Percentiles rank a stretch among this genome's conserved stretches.
Evolutionary conservation across 2,329 filamentous ascomycete genomes (phyloP).

Genomic region (Trichoderma sp.): DNA sequence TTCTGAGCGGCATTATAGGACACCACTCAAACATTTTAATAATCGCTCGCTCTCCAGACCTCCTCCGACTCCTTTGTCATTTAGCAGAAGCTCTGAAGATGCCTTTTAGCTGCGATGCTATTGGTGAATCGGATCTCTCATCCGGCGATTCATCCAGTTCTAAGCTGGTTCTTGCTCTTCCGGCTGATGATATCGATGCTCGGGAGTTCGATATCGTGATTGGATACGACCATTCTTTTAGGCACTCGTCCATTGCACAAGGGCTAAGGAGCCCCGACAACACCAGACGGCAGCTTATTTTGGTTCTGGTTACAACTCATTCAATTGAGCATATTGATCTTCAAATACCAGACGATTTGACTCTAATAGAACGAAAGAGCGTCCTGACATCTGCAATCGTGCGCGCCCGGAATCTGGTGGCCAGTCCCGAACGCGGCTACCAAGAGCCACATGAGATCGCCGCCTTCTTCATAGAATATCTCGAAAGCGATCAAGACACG

Average conservation of each 20-base stretch:
- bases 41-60: slow-evolving; percentile 48
- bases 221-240: slow-evolving; percentile 53
- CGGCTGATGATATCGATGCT: slow-evolving; percentile 39
- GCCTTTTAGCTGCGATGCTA: slow-evolving; percentile 35
- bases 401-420: slow-evolving; percentile 38
- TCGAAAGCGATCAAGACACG: slow-evolving; percentile 36
- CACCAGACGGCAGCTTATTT: slow-evolving; percentile 41
- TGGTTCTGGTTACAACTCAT: slow-evolving; percentile 50
- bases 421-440: slow-evolving; percentile 40
- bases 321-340: slow-evolving; percentile 57
- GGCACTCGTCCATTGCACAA: slow-evolving; percentile 34
- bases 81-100: slow-evolving; percentile 44
- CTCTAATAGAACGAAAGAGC: slow-evolving; percentile 47
- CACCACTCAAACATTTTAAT: slow-evolving; percentile 51
- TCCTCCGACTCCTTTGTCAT: slow-evolving; percentile 52
- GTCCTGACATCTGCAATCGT: slow-evolving; percentile 41
- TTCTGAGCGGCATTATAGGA: slow-evolving; percentile 46
- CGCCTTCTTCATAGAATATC: slow-evolving; percentile 45
- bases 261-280: slow-evolving; percentile 22
- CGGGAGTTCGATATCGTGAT: slow-evolving; percentile 50
- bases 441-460: slow-evolving; percentile 48
- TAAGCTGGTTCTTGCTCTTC: slow-evolving; percentile 44
- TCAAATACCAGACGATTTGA: slow-evolving; percentile 38
- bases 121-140: slow-evolving; percentile 27
- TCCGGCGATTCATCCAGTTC: slow-evolving; percentile 35